Conservation (phyloP, 805 yeast species). For the Spencermartinsiella europaea region DNA sequence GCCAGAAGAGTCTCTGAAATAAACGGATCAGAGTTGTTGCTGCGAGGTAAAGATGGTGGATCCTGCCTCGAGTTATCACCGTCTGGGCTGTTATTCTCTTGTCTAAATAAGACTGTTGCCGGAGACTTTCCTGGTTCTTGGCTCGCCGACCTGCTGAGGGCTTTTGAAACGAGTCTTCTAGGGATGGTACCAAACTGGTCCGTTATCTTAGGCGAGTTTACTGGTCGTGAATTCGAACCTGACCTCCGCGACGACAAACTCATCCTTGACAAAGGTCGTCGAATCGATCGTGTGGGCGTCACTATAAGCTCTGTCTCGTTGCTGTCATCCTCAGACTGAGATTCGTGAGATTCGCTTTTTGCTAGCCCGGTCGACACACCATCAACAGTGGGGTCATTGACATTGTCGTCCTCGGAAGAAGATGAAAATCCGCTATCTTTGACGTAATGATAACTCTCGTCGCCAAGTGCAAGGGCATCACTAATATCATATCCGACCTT, state of each 20-base stretch:
- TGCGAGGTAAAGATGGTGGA: too few species aligned
- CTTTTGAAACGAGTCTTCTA: neutral
- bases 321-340: neutral
- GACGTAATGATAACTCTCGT: neutral
- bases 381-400: neutral
- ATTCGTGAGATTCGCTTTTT: neutral
- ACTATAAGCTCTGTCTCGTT: slow-evolving; percentile 2
- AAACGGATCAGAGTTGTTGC: neutral
- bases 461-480: slow-evolving; percentile 15
- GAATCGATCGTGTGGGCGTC: slow-evolving; percentile 2
- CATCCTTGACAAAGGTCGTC: neutral
- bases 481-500: slow-evolving; percentile 14
- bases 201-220: neutral
- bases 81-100: neutral
- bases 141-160: neutral
- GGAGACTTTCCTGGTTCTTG: neutral
- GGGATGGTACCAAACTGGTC: neutral
- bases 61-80: too few species aligned
- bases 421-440: neutral
- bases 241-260: neutral
- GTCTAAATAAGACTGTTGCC: neutral
- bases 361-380: neutral
- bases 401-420: neutral
- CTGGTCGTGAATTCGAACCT: neutral
- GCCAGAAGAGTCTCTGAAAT: slow-evolving; percentile 1